Base-by-base conservation (phyloP, 2,329 filamentous ascomycete genomes). In the Talaromyces sp. region DNA sequence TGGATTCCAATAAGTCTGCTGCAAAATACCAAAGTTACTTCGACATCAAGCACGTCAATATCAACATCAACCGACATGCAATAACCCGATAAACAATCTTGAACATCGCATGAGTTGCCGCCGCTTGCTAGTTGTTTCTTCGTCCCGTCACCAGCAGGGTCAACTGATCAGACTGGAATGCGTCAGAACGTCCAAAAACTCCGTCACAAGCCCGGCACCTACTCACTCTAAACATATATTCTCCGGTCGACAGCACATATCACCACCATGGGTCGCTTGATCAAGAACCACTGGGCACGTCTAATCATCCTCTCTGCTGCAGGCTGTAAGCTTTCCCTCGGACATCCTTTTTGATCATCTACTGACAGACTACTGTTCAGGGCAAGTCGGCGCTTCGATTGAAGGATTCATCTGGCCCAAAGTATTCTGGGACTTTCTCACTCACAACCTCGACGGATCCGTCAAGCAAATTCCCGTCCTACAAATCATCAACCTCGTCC, bases 211-310 rank as follows among this genome's bases (percentile, higher is more conserved):
- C 36, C 36, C 36, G 36, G 36, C n/a, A 39, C 2, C 17, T n/a
- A 17, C 36, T 39, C 36, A 39, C 17, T 39, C 6, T 39, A 15
- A 39, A 39, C 2, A n/a, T 5, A 39, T 7, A 39, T 39, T 8
- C 7, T 36, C 17, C 17, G 15, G 36, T 39, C 15, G 36, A n/a
- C 36, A 11, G 44, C 44, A 25, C 36, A n/a, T n/a, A 39, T 9
- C 36, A 25, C 4, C 44, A 78, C 66, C 67, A 99, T 99, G 95
- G 95, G 95, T 77, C 95, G 89, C 79, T 88, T 99, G 74, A 98
- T 99, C 82, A 99, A 99, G 85, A 98, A 98, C 82, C 95, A 99
- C 82, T 96, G 92, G 92, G 95, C 92, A 69, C 89, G 95, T 64
- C 88, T 99, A 71, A 95, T 99, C 73, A 85, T 96, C 77, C 82